phyloP scores from a whole-genome alignment of 768 basidiomycete genomes.

The Lentinus brumalis region DNA sequence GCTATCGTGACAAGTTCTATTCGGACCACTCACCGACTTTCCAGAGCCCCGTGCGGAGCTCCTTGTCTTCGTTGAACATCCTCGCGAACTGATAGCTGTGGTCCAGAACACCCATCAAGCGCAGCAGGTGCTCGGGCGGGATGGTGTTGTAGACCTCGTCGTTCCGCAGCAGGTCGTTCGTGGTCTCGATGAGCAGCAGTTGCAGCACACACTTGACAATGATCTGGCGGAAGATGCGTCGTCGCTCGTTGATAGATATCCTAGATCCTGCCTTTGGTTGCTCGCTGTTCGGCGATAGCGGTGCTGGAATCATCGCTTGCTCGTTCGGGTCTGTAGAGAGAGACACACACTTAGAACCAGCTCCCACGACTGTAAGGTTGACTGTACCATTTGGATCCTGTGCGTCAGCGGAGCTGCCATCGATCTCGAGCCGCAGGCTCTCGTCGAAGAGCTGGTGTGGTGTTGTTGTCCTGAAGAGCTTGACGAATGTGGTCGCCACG shows the following conservation, averaged over 20 bases:
- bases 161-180: constrained; percentile 92
- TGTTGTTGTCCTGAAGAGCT: constrained; percentile 96
- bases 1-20: not conserved
- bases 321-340: constrained; percentile 58
- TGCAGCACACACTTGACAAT: constrained; percentile 99
- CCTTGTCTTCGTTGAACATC: constrained; percentile 98
- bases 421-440: constrained; percentile 81
- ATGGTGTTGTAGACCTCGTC: constrained; percentile 90
- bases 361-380: not conserved
- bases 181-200: constrained; percentile 93
- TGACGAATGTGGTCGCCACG: constrained; percentile 89
- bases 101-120: constrained; percentile 93
- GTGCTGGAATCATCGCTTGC: constrained; percentile 79
- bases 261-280: constrained; percentile 48
- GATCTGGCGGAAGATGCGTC: constrained; percentile 94
- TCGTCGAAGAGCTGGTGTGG: constrained; percentile 98
- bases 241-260: constrained; percentile 68
- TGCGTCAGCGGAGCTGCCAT: constrained; percentile 54
- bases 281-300: constrained; percentile 77
- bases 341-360: constrained; percentile 9
- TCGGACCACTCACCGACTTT: constrained; percentile 89
- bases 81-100: constrained; percentile 98
- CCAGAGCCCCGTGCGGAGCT: constrained; percentile 94
- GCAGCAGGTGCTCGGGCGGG: constrained; percentile 89
- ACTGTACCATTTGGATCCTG: constrained; percentile 44